phyloP scores from a whole-genome alignment of 805 yeast species.

The Saturnispora quitensis region DNA sequence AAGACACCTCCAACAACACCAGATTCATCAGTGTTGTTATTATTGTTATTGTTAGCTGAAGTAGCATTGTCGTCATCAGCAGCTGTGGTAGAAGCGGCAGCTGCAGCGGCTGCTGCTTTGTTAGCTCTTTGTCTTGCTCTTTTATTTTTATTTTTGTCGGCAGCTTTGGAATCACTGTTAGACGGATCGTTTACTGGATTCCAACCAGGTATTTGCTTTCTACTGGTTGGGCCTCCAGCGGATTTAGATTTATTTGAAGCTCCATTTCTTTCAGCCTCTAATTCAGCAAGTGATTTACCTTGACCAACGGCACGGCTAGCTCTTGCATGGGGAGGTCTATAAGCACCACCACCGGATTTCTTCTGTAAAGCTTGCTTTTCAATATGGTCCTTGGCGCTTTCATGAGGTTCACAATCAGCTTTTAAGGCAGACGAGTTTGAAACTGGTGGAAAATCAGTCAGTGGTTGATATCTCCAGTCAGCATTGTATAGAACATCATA shows the following conservation, averaged over 20 bases:
- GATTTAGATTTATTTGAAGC: slow-evolving; percentile 5
- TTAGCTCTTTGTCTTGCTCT: slow-evolving; percentile 62
- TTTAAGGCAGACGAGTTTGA: slow-evolving; percentile 31
- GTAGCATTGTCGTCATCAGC: slow-evolving; percentile 10
- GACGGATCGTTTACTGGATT: slow-evolving; percentile 20
- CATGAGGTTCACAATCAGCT: slow-evolving; percentile 57
- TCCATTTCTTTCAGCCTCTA: slow-evolving; percentile 32
- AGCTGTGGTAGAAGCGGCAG: slow-evolving; percentile 40
- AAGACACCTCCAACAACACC: slow-evolving; percentile 52
- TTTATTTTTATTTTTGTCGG: slow-evolving; percentile 55
- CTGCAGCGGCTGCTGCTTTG: slow-evolving; percentile 28
- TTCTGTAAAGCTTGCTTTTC: slow-evolving; percentile 30
- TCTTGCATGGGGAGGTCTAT: slow-evolving; percentile 91
- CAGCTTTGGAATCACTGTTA: slow-evolving; percentile 39
- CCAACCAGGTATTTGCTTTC: slow-evolving; percentile 16
- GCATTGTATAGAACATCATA: slow-evolving; percentile 73
- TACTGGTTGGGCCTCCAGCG: slow-evolving; percentile 3
- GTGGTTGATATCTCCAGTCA: slow-evolving; percentile 71
- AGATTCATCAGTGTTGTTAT: slow-evolving; percentile 19
- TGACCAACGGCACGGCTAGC: slow-evolving; percentile 37
- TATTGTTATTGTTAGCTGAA: slow-evolving; percentile 1
- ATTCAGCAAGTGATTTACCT: slow-evolving; percentile 48
- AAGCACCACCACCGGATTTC: slow-evolving; percentile 39
- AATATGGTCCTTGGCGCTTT: slow-evolving; percentile 53
- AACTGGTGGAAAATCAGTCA: slow-evolving; percentile 46